These are phyloP conservation scores for Cordyceps fumosorosea DNA, from an alignment of 2,329 filamentous ascomycete genomes.

Conservation along the genomic window DNA sequence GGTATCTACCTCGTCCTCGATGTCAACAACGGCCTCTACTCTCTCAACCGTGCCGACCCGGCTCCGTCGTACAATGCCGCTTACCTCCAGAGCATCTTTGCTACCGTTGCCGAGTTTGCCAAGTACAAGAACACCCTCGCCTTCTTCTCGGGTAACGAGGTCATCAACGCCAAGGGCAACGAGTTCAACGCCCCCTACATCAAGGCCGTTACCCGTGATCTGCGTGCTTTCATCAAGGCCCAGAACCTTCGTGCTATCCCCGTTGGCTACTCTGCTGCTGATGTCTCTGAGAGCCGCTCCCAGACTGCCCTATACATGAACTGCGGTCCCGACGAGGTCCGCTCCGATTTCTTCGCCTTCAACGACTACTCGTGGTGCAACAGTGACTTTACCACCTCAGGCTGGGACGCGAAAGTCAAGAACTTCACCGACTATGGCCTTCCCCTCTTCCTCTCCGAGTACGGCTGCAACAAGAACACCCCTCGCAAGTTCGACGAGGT, in stretches of 20 bases:
- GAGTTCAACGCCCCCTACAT: conserved; percentile 66
- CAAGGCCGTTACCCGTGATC: conserved; percentile 73
- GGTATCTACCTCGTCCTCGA: conserved; percentile 91
- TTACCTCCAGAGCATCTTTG: conserved; percentile 80
- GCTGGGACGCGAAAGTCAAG: conserved; percentile 84
- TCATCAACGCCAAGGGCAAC: conserved; percentile 60
- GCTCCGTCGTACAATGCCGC: conserved; percentile 75
- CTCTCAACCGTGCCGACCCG: conserved; percentile 67
- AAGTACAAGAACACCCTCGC: conserved; percentile 82
- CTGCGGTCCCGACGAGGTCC: conserved; percentile 76
- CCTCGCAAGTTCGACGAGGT: conserved; percentile 75
- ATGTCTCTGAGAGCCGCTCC: conserved; percentile 77
- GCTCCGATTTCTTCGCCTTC: conserved; percentile 84
- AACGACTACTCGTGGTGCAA: conserved; percentile 89
- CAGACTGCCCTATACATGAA: conserved; percentile 91
- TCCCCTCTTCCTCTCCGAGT: conserved; percentile 92
- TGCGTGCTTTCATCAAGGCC: conserved; percentile 61
- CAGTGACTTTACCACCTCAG: conserved; percentile 61
- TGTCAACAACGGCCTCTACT: conserved; percentile 85
- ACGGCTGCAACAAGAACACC: conserved; percentile 76
- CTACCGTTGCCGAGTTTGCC: conserved; percentile 77
- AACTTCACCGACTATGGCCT: conserved; percentile 82
- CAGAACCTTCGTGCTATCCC: conserved; percentile 59
- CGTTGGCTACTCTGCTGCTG: conserved; percentile 72
- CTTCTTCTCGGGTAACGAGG: conserved; percentile 79